Evolutionary conservation across 2,329 filamentous ascomycete genomes (phyloP).

Genomic region (Aspergillus eucalypticola): DNA sequence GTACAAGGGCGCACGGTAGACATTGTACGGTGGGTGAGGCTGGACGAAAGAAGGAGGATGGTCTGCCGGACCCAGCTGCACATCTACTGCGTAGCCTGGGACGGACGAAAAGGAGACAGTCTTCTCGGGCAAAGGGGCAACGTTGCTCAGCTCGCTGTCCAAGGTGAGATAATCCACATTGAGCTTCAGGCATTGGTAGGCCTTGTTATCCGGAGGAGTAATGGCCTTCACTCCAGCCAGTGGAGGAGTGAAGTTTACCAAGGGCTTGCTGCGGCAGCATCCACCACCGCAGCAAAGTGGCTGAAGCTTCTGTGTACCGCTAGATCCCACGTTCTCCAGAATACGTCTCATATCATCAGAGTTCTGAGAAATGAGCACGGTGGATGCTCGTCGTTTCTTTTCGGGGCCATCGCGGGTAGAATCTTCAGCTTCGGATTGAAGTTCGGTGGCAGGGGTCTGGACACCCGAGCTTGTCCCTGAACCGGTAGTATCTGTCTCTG

Average conservation of each 20-base stretch:
- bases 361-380: conserved; percentile 57
- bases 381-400: conserved; percentile 47
- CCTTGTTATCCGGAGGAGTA: conserved; percentile 73
- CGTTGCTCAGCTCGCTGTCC: conserved; percentile 68
- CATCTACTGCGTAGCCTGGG: conserved; percentile 34
- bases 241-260: conserved; percentile 48
- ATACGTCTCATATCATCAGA: conserved; percentile 60
- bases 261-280: conserved; percentile 61
- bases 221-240: conserved; percentile 51
- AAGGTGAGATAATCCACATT: conserved; percentile 73
- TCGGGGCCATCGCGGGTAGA: conserved; percentile 21
- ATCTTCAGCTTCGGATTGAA: conserved; percentile 38
- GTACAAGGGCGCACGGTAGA: conserved; percentile 86
- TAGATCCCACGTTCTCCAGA: conserved; percentile 54
- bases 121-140: conserved; percentile 72
- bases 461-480: conserved; percentile 34
- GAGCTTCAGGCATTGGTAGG: conserved; percentile 76
- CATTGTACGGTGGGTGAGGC: conserved; percentile 88
- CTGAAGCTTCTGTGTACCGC: conserved; percentile 61
- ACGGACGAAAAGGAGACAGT: conserved; percentile 64
- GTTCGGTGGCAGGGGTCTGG: conserved; percentile 45
- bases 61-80: conserved; percentile 41
- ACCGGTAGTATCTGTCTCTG: conserved; percentile 39
- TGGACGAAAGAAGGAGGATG: conserved; percentile 89
- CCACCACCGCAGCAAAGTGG: conserved; percentile 66